Base-by-base conservation (phyloP, 2,329 filamentous ascomycete species). In the Aspergillus sp. region DNA sequence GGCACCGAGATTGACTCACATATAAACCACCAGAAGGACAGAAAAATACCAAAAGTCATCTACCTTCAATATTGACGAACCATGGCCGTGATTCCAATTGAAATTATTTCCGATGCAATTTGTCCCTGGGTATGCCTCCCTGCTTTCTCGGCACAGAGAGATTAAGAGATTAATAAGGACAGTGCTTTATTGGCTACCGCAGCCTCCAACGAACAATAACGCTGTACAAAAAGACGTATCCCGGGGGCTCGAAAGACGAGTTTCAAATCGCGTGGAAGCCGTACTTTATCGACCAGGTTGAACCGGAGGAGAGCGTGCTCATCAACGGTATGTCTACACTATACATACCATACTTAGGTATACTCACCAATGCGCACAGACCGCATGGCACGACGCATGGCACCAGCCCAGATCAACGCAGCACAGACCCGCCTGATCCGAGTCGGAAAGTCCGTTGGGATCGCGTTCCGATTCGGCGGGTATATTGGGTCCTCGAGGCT, bases 131-230 rank as follows among this genome's bases (percentile, higher is more conserved):
- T 55, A 31, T 14, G 43, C 17, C 6, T 4, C 33, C 6, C 2
- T 9, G 0, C 19, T 2, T 19, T 2, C 47, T 12, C 19, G 2
- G 0, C 2, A 17, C 5, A 7, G 12, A n/a, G n/a, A n/a, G n/a
- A n/a, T n/a, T n/a, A n/a, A n/a, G n/a, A 50, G 9, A 24, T 24
- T 52, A 23, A 52, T n/a, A 24, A 37, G 17, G 3, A 4, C 11
- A 73, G 75, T 78, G 77, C 65, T 78, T 75, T 61, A 75, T 79
- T 27, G 75, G 71, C 56, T 73, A 77, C 24, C 70, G 70, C 24
- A 70, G 66, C 24, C 69, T 79, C 1, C 70, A 77, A 33, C 64
- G 58, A 52, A 73, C 75, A 46, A 77, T 79, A 33, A 43, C 62
- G 0, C 66, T 79, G 0, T 77, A 75, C 63, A 67, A 72, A 21